These are phyloP conservation scores for Botrytis aclada DNA, from an alignment of 2,329 filamentous ascomycete species.

Conservation along the genomic window DNA sequence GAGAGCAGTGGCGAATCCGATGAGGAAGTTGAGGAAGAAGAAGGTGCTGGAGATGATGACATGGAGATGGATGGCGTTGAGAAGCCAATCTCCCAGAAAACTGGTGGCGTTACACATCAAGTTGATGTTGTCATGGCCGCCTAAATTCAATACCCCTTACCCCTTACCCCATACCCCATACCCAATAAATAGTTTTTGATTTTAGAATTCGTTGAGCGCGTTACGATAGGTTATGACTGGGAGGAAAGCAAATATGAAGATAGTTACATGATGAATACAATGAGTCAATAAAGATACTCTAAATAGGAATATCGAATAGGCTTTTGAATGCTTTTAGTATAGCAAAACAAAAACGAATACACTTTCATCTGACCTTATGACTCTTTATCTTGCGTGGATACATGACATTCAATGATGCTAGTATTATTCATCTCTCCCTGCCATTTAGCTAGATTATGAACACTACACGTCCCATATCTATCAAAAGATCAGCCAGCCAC, in stretches of 20 bases:
- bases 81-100: conserved; percentile 29
- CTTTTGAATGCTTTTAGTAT: conserved; percentile 5
- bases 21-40: conserved; percentile 48
- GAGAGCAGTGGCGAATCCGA: conserved; percentile 62
- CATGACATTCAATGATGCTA: no score
- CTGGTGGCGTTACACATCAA: conserved; percentile 22
- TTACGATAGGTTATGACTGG: conserved; percentile 15
- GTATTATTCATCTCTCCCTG: neutral
- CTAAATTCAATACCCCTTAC: conserved; percentile 12
- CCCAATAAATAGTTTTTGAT: conserved; percentile 13
- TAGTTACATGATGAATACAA: conserved; percentile 10
- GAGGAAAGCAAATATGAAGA: conserved; percentile 2
- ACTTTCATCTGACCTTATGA: neutral
- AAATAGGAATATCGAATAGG: neutral
- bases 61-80: conserved; percentile 50
- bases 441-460: no score
- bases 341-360: neutral
- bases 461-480: no score
- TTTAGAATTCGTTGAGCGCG: conserved; percentile 9
- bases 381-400: no score
- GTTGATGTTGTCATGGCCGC: conserved; percentile 27
- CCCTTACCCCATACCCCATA: conserved; percentile 5
- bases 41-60: conserved; percentile 43
- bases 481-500: no score
- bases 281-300: neutral